Percentiles rank a stretch among this genome's conserved stretches.
Evolutionary conservation across 2,329 filamentous ascomycete species (phyloP).

Genomic region (Pochonia chlamydosporia): DNA sequence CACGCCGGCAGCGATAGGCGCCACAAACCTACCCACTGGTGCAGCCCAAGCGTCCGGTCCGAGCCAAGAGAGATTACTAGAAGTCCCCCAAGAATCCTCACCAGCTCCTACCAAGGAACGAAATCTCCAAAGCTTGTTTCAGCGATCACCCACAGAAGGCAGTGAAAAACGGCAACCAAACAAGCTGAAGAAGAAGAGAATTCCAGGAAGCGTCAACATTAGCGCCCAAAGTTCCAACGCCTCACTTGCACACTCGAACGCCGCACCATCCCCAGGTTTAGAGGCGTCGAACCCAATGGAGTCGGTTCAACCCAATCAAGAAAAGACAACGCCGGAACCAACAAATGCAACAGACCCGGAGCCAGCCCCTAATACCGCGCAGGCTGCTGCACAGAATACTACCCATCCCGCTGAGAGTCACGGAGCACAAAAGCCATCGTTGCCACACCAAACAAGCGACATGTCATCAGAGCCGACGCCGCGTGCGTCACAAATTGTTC

Average conservation of each 20-base stretch:
- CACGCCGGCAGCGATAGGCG: constrained; percentile 20
- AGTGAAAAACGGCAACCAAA: constrained; percentile 71
- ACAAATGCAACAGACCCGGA: not conserved
- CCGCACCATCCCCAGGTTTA: constrained; percentile 38
- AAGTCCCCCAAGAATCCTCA: constrained; percentile 32
- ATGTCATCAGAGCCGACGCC: constrained; percentile 40
- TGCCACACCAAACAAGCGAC: constrained; percentile 20
- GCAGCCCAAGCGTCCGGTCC: constrained; percentile 29
- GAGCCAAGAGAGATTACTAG: constrained; percentile 44
- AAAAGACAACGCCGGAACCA: not conserved
- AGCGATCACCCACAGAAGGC: constrained; percentile 56
- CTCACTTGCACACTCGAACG: constrained; percentile 52
- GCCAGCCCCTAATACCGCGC: not conserved
- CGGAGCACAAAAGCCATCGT: constrained; percentile 8
- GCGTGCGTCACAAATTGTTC: constrained; percentile 39
- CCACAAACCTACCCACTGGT: constrained; percentile 20
- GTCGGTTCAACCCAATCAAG: constrained; percentile 10
- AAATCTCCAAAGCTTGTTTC: constrained; percentile 64
- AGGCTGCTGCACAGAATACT: not conserved
- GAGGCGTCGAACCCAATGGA: constrained; percentile 45
- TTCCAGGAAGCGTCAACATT: constrained; percentile 69
- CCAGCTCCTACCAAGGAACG: constrained; percentile 62
- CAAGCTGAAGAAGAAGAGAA: constrained; percentile 82
- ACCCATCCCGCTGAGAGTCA: not conserved
- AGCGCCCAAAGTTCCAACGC: constrained; percentile 88